Evolutionary conservation across 169 alveolate species (phyloP), one percentile per base, ranked within the genome.

Genomic region (Besnoitia besnoiti): DNA sequence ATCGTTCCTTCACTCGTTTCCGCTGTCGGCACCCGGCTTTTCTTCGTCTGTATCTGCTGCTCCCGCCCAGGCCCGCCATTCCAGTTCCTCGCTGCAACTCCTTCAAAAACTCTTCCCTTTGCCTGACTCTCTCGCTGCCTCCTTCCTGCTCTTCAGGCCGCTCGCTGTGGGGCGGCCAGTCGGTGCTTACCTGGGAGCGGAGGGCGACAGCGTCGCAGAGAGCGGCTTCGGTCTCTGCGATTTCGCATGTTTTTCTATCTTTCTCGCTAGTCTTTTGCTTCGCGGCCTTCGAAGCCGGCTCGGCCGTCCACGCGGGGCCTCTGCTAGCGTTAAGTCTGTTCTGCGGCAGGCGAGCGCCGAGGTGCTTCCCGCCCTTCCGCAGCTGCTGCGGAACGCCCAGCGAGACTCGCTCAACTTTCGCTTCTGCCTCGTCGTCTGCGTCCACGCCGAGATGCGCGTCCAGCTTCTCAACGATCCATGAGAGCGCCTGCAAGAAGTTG

Each of bases 361-460:
- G 49, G 55, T 77, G 85, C 46, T 27, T 42, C 46, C 49, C 59
- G 51, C 49, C 46, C 85, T 77, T 21, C 85, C 16, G 10, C 59
- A 19, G 85, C 55, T 77, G 85, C 85, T 77, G 49, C 7, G 33
- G 49, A 50, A 42, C 85, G 30, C 55, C 55, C 59, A 30, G 85
- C 51, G 35, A 35, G 55, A 39, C 40, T 55, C 21, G 51, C 14
- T 39, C 27, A 19, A 27, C 85, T 8, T 39, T 2, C 59, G 35
- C 46, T 10, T 77, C 39, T 44, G 35, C 46, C 14, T n/a, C 82
- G 24, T 35, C 47, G 8, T 37, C 82, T 16, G n/a, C 62, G n/a
- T 67, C 82, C 82, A 4, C 82, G 3, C 2, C 47, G n/a, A 5
- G 46, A 8, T 24, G 85, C 27, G 16, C 5, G 39, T 39, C 14